These are phyloP conservation scores for Alternaria postmessia DNA, from an alignment of 2,329 filamentous ascomycete species.

Conservation along the genomic window DNA sequence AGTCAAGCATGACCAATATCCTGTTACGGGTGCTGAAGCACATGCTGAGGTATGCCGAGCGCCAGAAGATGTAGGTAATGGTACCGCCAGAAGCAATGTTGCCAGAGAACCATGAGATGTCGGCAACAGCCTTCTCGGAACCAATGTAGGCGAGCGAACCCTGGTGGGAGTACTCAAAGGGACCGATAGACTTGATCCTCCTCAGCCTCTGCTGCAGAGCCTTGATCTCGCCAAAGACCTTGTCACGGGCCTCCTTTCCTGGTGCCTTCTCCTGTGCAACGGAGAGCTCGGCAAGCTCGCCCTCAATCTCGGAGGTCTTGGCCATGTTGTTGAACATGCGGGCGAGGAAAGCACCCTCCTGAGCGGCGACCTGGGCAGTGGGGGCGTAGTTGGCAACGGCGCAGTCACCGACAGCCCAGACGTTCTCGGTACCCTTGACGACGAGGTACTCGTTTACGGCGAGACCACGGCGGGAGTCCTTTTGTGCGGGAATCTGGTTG, in stretches of 20 bases:
- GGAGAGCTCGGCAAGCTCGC: constrained; percentile 74
- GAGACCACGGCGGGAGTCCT: constrained; percentile 91
- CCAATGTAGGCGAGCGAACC: constrained; percentile 97
- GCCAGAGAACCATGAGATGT: constrained; percentile 96
- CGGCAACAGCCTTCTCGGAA: constrained; percentile 95
- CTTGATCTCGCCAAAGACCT: constrained; percentile 79
- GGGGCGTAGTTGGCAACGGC: constrained; percentile 97
- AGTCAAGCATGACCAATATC: constrained; percentile 90
- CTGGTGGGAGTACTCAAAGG: constrained; percentile 98
- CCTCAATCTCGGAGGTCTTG: constrained; percentile 85
- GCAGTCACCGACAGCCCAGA: constrained; percentile 98
- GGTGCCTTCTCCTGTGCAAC: constrained; percentile 69
- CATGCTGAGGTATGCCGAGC: constrained; percentile 98
- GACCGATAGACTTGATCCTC: constrained; percentile 91
- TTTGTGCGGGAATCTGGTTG: constrained; percentile 89
- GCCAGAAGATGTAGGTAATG: constrained; percentile 98
- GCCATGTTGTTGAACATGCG: constrained; percentile 99
- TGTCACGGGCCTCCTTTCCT: constrained; percentile 66
- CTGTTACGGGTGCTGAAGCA: constrained; percentile 99
- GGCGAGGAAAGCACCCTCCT: constrained; percentile 95
- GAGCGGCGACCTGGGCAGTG: constrained; percentile 93
- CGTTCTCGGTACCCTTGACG: constrained; percentile 94
- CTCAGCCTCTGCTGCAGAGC: constrained; percentile 84
- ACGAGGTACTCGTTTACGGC: constrained; percentile 99
- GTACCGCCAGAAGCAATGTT: constrained; percentile 94